Conservation (phyloP, 1,139 yeast genomes). For the Yamadazyma atmosphaerica region DNA sequence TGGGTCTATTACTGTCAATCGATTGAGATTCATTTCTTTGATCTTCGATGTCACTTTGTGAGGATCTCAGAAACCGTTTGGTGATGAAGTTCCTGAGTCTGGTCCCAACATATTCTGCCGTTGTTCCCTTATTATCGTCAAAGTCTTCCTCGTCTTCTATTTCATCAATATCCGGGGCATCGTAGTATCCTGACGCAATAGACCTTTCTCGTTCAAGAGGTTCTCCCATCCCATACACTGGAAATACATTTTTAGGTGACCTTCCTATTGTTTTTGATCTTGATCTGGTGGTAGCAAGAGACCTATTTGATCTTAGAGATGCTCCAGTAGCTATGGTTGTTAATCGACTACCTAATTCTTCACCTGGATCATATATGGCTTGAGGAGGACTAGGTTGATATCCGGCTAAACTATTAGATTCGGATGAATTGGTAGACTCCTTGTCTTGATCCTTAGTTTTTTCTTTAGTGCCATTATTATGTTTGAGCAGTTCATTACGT, state of each 20-base stretch:
- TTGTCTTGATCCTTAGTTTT: constrained; percentile 7
- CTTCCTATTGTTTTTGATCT: constrained; percentile 21
- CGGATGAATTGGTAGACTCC: constrained; percentile 7
- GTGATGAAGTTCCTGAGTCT: constrained; percentile 12
- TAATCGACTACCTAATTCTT: constrained; percentile 1
- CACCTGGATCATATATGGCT: constrained; percentile 11
- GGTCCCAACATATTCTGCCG: constrained; percentile 33
- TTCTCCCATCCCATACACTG: constrained; percentile 73
- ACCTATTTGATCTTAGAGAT: constrained; percentile 1
- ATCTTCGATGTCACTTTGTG: constrained; percentile 8
- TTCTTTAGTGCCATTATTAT: too few species aligned
- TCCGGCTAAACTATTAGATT: constrained; percentile 5
- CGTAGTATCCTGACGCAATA: constrained; percentile 45
- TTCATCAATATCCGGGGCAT: constrained; percentile 7
- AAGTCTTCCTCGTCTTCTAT: constrained; percentile 6
- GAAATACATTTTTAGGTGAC: constrained; percentile 77
- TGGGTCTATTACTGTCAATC: neutral
- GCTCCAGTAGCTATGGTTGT: constrained; percentile 1
- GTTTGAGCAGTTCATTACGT: constrained; percentile 10
- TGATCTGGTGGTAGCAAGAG: constrained; percentile 10
- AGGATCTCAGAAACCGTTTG: constrained; percentile 10
- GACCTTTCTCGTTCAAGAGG: constrained; percentile 56
- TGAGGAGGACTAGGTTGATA: constrained; percentile 7
- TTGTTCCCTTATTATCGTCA: constrained; percentile 8
- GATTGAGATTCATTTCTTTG: neutral